Conservation (phyloP, 2,329 filamentous ascomycete genomes). For the Coniochaeta prunicola region DNA sequence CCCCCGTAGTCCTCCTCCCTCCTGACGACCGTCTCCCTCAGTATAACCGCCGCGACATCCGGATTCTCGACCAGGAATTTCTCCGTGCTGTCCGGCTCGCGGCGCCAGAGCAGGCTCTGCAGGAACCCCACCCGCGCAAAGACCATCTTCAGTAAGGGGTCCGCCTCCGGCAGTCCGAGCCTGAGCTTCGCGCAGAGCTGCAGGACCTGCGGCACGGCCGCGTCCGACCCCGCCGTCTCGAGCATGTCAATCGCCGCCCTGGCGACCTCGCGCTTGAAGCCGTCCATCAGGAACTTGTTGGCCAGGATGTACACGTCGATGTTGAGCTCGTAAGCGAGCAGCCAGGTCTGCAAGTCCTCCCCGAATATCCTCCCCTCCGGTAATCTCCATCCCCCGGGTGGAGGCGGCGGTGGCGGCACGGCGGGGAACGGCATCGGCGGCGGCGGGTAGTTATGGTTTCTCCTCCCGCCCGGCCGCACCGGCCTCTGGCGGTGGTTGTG, state of each 20-base stretch:
- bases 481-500: constrained; percentile 2
- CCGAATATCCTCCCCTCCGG: constrained; percentile 27
- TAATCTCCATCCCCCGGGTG: constrained; percentile 6
- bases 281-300: constrained; percentile 37
- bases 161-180: constrained; percentile 32
- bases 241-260: constrained; percentile 37
- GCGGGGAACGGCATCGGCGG: constrained; percentile 5
- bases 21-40: constrained; percentile 37
- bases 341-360: constrained; percentile 40
- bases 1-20: constrained; percentile 29
- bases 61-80: constrained; percentile 36
- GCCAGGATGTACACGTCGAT: constrained; percentile 43
- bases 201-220: constrained; percentile 34
- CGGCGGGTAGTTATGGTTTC: constrained; percentile 6
- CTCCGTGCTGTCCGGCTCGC: constrained; percentile 29
- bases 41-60: constrained; percentile 36
- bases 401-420: constrained; percentile 4
- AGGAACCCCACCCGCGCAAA: constrained; percentile 41
- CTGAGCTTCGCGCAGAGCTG: constrained; percentile 34
- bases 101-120: constrained; percentile 35
- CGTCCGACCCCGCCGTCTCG: constrained; percentile 33
- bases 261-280: constrained; percentile 34
- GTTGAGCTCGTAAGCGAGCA: constrained; percentile 37
- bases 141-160: constrained; percentile 38
- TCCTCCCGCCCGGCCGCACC: constrained; percentile 2